Conservation (phyloP, 1,284 basidiomycete genomes). For the Cutaneotrichosporon spelunceum region DNA sequence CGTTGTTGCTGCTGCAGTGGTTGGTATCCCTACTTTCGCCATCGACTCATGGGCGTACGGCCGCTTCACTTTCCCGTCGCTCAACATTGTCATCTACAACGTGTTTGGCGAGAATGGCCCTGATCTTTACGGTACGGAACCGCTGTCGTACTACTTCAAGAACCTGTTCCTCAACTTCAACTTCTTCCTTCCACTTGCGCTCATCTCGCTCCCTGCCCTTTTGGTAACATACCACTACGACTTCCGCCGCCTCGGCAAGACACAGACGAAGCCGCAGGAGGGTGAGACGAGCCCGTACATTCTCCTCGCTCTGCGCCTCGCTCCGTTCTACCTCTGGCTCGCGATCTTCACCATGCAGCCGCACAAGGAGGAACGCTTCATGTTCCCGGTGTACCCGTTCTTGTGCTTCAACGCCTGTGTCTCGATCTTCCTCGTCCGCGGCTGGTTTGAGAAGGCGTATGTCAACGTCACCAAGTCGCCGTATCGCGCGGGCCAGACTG, state of each 20-base stretch:
- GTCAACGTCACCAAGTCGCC: constrained; percentile 73
- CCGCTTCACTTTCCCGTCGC: constrained; percentile 70
- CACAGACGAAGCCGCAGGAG: constrained; percentile 58
- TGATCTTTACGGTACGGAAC: constrained; percentile 88
- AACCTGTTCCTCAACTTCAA: constrained; percentile 95
- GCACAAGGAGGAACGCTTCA: constrained; percentile 98
- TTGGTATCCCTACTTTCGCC: constrained; percentile 64
- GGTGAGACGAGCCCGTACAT: constrained; percentile 68
- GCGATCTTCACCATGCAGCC: constrained; percentile 72
- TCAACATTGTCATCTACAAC: constrained; percentile 94
- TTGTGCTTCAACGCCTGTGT: constrained; percentile 93
- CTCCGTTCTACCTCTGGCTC: constrained; percentile 87
- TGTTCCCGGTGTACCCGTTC: constrained; percentile 90
- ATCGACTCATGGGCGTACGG: constrained; percentile 89
- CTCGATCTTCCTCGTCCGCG: constrained; percentile 72
- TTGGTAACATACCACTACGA: constrained; percentile 72
- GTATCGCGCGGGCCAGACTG: constrained; percentile 74
- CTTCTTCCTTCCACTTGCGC: constrained; percentile 72
- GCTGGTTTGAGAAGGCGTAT: constrained; percentile 77
- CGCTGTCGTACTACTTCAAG: constrained; percentile 74
- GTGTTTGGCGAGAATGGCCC: constrained; percentile 70
- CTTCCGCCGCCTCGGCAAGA: constrained; percentile 69
- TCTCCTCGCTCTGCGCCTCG: constrained; percentile 68
- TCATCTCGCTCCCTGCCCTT: constrained; percentile 74
- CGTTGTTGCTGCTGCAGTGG: constrained; percentile 57